Base-by-base conservation (phyloP, 202 grass and related monocot genomes). In the Panicum virgatum region DNA sequence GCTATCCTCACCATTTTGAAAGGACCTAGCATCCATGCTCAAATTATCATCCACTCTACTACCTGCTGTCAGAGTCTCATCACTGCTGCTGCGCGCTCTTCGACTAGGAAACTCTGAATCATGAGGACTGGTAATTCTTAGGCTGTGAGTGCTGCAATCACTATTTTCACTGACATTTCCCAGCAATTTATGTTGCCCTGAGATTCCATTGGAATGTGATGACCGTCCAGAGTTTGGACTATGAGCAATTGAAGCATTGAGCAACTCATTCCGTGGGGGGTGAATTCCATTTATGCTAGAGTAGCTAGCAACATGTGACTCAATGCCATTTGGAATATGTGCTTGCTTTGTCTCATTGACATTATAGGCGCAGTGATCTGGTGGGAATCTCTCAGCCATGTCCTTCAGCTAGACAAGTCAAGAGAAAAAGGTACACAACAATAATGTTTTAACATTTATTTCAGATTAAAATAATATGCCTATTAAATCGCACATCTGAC, bases 301-400 rank as follows among this genome's bases (percentile, higher is more conserved):
- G 47, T 82, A 76, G 43, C 57, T 56, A 50, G 81, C 58, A 66
- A 51, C 50, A 76, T 84, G 86, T 76, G 80, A 67, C 46, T 80
- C 89, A 3, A 66, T 19, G 2, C 93, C 90, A 63, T 94, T 94
- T 54, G 65, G 79, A 80, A 56, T 60, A 19, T 92, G 89, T 60
- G 66, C 14, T 62, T 66, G 65, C 76, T 88, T 89, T 91, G 78
- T 81, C 75, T 88, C 81, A 69, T 72, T 85, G 50, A 56, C 79
- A 65, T 94, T 84, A 36, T 87, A 84, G 52, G 34, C 69, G 22
- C 75, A 84, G 7, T 91, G 82, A n/a, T 89, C 82, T 58, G 65
- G 82, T 76, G 95, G 92, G 63, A 95, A 61, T 64, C 79, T 91
- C 74, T 95, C 90, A 81, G 95, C 92, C 88, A 93, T 95, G 85